phyloP scores from a whole-genome alignment of 2,329 filamentous ascomycete species.

The Colletotrichum sp. region DNA sequence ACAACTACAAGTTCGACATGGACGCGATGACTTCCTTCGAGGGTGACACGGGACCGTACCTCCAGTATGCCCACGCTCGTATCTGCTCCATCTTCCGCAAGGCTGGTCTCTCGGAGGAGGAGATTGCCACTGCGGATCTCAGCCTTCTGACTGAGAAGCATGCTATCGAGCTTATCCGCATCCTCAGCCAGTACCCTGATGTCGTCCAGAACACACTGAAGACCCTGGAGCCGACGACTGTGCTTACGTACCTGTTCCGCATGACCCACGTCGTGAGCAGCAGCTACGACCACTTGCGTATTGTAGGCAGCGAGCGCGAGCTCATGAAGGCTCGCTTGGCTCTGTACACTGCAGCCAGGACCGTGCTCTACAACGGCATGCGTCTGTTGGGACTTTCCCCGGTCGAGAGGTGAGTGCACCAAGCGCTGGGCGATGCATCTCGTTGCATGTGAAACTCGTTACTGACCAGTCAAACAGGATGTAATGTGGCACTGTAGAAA shows the following conservation, averaged over 20 bases:
- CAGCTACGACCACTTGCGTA: slow-evolving; percentile 82
- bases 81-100: slow-evolving; percentile 68
- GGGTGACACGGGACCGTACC: slow-evolving; percentile 83
- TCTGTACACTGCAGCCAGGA: slow-evolving; percentile 76
- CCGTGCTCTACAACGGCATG: slow-evolving; percentile 85
- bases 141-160: slow-evolving; percentile 74
- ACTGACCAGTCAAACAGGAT: slow-evolving; percentile 13
- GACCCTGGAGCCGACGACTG: slow-evolving; percentile 75
- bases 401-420: slow-evolving; percentile 55
- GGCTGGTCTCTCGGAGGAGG: slow-evolving; percentile 56
- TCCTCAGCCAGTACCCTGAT: slow-evolving; percentile 85
- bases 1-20: slow-evolving; percentile 74
- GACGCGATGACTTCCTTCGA: slow-evolving; percentile 58
- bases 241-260: slow-evolving; percentile 75
- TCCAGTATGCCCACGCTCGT: slow-evolving; percentile 83
- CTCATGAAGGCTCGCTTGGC: slow-evolving; percentile 76
- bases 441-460: slow-evolving; percentile 2
- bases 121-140: slow-evolving; percentile 69
- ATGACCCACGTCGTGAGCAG: slow-evolving; percentile 82
- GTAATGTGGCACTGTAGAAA: background rate
- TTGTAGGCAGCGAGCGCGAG: slow-evolving; percentile 79
- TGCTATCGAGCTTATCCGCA: slow-evolving; percentile 74
- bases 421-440: background rate
- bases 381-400: slow-evolving; percentile 77
- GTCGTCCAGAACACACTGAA: slow-evolving; percentile 83